Evolutionary conservation across 345 rosid genomes (phyloP).

Genomic region (Euphorbia tirucalli): DNA sequence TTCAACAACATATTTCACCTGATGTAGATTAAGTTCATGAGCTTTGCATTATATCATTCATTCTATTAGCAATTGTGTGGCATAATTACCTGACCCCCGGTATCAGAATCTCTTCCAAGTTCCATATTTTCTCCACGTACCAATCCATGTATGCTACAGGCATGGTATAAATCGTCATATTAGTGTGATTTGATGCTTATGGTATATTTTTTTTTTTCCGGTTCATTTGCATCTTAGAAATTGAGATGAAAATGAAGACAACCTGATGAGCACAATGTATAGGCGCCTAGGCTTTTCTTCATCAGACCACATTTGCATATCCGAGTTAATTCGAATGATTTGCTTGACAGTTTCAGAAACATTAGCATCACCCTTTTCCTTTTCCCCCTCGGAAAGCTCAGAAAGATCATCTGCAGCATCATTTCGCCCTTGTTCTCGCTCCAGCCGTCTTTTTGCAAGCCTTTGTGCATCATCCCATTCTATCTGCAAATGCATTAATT

Average conservation of each 20-base stretch:
- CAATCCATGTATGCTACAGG: slow-evolving; percentile 56
- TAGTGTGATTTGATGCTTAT: too few species aligned
- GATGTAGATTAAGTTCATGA: neutral
- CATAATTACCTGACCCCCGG: slow-evolving; percentile 61
- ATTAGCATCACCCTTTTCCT: slow-evolving; percentile 50
- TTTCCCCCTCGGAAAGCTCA: slow-evolving; percentile 85
- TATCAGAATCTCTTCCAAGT: slow-evolving; percentile 77
- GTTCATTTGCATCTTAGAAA: too few species aligned
- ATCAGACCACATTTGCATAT: slow-evolving; percentile 63
- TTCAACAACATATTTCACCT: slow-evolving; percentile 76
- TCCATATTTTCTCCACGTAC: slow-evolving; percentile 84
- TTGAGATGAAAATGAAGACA: neutral
- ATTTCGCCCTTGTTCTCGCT: slow-evolving; percentile 71
- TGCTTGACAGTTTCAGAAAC: slow-evolving; percentile 39
- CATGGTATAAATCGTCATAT: neutral
- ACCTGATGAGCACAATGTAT: slow-evolving; percentile 81
- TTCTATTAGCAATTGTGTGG: neutral
- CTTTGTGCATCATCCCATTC: slow-evolving; percentile 64
- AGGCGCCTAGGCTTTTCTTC: slow-evolving; percentile 58
- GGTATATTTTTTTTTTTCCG: too few species aligned
- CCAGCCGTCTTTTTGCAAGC: slow-evolving; percentile 57
- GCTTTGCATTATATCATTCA: neutral
- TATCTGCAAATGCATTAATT: slow-evolving; percentile 34
- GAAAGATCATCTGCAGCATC: slow-evolving; percentile 77
- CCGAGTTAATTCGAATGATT: slow-evolving; percentile 56